These are phyloP conservation scores for Penstemon barbatus DNA, from an alignment of 257 asterid species.

Conservation along the genomic window DNA sequence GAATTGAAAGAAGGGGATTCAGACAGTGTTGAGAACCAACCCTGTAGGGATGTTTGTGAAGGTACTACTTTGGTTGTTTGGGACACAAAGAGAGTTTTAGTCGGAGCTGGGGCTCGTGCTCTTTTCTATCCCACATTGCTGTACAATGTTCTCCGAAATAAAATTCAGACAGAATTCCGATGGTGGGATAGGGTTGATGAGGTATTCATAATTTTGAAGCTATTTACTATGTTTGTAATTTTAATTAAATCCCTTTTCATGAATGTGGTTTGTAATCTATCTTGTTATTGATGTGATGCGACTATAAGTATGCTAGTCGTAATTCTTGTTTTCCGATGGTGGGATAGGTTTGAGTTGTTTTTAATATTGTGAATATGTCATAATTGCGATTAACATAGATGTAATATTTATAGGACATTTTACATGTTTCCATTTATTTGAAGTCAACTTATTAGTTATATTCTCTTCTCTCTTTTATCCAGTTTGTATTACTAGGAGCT, in stretches of 20 bases:
- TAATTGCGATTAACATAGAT: conserved; percentile 13
- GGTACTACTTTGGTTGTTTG: conserved; percentile 47
- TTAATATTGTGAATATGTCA: conserved; percentile 10
- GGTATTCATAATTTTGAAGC: conserved; percentile 41
- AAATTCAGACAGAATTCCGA: conserved; percentile 81
- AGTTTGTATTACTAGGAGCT: conserved; percentile 90
- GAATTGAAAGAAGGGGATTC: conserved; percentile 62
- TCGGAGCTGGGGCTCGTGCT: conserved; percentile 95
- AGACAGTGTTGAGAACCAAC: conserved; percentile 44
- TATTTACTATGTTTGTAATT: too few species aligned
- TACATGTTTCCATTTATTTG: conserved; percentile 11
- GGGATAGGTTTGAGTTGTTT: neutral
- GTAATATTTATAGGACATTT: neutral
- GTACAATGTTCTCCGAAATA: conserved; percentile 84
- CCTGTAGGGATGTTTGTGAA: conserved; percentile 38
- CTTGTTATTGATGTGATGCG: conserved; percentile 5
- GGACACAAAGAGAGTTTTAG: conserved; percentile 75
- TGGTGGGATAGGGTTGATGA: conserved; percentile 98
- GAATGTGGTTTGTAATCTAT: conserved; percentile 6
- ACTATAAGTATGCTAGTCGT: neutral
- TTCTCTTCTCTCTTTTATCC: conserved; percentile 26
- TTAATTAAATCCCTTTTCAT: neutral
- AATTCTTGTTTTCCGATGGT: conserved; percentile 1
- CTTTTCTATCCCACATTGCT: conserved; percentile 93
- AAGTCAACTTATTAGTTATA: neutral